Percentiles rank a stretch among this genome's conserved stretches.
These are phyloP conservation scores for Nannochloropsis gaditana DNA, from an alignment of 108 stramenopile species.

Conservation along the genomic window DNA sequence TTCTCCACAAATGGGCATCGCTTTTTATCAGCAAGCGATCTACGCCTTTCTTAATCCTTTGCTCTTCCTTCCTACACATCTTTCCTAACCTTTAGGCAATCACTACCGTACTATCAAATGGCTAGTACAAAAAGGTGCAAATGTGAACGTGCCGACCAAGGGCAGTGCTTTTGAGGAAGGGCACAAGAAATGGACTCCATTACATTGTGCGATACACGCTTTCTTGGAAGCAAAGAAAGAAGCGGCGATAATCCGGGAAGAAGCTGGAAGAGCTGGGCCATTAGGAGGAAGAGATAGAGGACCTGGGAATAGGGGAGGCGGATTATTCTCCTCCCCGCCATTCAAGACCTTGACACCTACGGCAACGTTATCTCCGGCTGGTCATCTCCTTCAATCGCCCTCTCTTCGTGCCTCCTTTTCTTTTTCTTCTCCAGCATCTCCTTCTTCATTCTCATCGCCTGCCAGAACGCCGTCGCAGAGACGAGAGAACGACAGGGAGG, in stretches of 20 bases:
- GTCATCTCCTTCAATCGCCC: not conserved
- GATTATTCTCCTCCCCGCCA: not conserved
- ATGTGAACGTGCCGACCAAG: not conserved
- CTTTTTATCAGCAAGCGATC: no score
- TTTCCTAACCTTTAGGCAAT: not conserved
- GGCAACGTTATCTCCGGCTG: not conserved
- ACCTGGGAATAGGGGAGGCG: not conserved
- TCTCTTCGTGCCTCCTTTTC: not conserved
- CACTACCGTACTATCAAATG: not conserved
- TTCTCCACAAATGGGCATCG: no score
- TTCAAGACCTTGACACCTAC: not conserved
- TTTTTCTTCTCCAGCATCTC: not conserved
- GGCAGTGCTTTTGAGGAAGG: not conserved
- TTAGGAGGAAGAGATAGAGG: slow-evolving; percentile 9
- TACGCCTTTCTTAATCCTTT: no score
- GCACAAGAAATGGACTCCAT: not conserved
- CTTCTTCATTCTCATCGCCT: not conserved
- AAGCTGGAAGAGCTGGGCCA: not conserved
- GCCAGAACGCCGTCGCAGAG: not conserved
- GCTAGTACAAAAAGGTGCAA: not conserved
- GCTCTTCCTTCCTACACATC: not conserved
- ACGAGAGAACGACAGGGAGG: not conserved
- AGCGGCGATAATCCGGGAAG: not conserved
- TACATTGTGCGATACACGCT: not conserved
- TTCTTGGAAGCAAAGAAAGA: not conserved